phyloP scores from a whole-genome alignment of 2,329 filamentous ascomycete species.

The Aspergillus uvarum region DNA sequence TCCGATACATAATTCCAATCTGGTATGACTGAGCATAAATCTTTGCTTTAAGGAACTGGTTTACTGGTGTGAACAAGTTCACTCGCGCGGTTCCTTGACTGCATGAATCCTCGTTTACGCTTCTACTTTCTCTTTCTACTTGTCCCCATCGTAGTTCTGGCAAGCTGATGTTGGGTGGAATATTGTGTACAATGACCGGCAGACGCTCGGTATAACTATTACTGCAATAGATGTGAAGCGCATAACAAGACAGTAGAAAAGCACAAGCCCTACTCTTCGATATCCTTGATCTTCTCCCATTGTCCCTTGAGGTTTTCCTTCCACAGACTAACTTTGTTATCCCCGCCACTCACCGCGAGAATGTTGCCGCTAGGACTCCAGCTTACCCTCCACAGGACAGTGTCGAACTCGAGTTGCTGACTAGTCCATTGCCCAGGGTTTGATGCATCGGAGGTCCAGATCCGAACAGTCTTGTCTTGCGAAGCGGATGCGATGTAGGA shows the following conservation, averaged over 20 bases:
- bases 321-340: constrained; percentile 97
- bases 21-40: too few relatives aligned
- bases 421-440: constrained; percentile 74
- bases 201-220: constrained; percentile 11
- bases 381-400: constrained; percentile 90
- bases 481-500: constrained; percentile 94
- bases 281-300: constrained; percentile 96
- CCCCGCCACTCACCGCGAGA: constrained; percentile 84
- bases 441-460: constrained; percentile 80
- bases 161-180: too few relatives aligned
- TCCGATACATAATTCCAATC: too few relatives aligned
- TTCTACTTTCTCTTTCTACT: too few relatives aligned
- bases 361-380: constrained; percentile 98
- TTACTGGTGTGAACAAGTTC: too few relatives aligned
- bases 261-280: constrained; percentile 67
- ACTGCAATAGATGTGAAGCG: constrained; percentile 11
- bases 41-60: too few relatives aligned
- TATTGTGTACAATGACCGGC: not conserved
- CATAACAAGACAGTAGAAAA: constrained; percentile 1
- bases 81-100: too few relatives aligned
- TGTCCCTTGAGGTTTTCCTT: constrained; percentile 96
- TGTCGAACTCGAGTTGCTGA: constrained; percentile 84
- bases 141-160: too few relatives aligned
- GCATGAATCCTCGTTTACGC: too few relatives aligned
- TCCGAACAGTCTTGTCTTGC: constrained; percentile 94